phyloP scores from a whole-genome alignment of 179 eudicot species.

The Drosera spatulata region DNA sequence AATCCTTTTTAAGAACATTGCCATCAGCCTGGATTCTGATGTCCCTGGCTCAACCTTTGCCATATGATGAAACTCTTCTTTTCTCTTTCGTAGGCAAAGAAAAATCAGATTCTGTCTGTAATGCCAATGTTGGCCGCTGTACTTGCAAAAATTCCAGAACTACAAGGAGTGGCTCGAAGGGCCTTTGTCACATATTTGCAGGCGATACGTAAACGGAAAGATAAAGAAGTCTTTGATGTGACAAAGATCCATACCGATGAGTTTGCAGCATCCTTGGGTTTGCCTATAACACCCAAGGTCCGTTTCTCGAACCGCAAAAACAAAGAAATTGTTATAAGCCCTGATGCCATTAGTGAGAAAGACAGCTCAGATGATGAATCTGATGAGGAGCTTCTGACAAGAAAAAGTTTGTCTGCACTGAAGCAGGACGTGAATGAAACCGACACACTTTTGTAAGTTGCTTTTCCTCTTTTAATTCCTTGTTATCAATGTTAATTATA shows the following conservation, averaged over 20 bases:
- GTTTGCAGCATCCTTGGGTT: slow-evolving; percentile 74
- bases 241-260: slow-evolving; percentile 62
- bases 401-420: not conserved
- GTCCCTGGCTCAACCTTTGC: no score
- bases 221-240: slow-evolving; percentile 80
- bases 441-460: not conserved
- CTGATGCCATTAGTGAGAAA: slow-evolving; percentile 10
- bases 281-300: slow-evolving; percentile 80
- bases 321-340: slow-evolving; percentile 16
- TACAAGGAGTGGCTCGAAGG: slow-evolving; percentile 63
- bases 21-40: no score
- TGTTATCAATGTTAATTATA: no score
- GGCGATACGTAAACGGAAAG: slow-evolving; percentile 50
- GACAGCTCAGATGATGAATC: slow-evolving; percentile 15
- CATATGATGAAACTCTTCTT: no score
- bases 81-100: slow-evolving; percentile 29
- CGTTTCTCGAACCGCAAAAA: slow-evolving; percentile 48
- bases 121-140: slow-evolving; percentile 58
- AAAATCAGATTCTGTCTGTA: slow-evolving; percentile 51
- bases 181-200: slow-evolving; percentile 77
- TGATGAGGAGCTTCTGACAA: slow-evolving; percentile 8
- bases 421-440: not conserved
- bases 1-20: no score
- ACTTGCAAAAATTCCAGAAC: slow-evolving; percentile 43
- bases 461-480: not conserved